These are phyloP conservation scores for Ceratobasidium sp. DNA, from an alignment of 1,284 basidiomycete species.

Conservation along the genomic window DNA sequence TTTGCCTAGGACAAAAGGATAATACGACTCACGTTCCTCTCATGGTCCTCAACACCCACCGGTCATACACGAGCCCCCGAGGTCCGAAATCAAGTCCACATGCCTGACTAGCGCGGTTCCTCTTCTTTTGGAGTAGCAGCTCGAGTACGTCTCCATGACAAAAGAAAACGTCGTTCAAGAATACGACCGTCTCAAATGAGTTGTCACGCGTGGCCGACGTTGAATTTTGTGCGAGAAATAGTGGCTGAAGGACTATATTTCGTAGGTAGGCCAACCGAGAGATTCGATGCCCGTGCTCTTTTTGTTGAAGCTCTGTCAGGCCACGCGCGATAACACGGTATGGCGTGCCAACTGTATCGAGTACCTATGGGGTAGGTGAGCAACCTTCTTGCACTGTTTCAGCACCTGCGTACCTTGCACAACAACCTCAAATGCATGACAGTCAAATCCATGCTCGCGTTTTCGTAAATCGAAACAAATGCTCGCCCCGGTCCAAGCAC, in stretches of 20 bases:
- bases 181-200: constrained; percentile 57
- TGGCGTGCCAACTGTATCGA: constrained; percentile 50
- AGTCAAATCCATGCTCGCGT: constrained; percentile 53
- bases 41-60: constrained; percentile 61
- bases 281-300: constrained; percentile 53
- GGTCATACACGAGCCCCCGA: constrained; percentile 59
- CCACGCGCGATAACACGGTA: constrained; percentile 46
- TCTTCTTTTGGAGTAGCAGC: constrained; percentile 58
- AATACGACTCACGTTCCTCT: constrained; percentile 55
- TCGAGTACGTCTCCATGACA: constrained; percentile 60
- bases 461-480: constrained; percentile 54
- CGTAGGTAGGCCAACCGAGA: constrained; percentile 58
- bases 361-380: constrained; percentile 43
- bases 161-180: constrained; percentile 61
- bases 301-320: constrained; percentile 47
- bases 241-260: constrained; percentile 58
- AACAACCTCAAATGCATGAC: constrained; percentile 41
- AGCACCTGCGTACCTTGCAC: constrained; percentile 19
- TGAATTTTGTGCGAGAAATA: constrained; percentile 52
- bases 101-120: constrained; percentile 59
- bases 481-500: constrained; percentile 51
- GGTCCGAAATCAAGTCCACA: constrained; percentile 61
- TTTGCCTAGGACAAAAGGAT: neutral
- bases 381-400: neutral
- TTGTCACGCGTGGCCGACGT: constrained; percentile 49